Percentiles rank a stretch among this genome's conserved stretches.
Evolutionary conservation across 1,139 yeast species (phyloP).

Genomic region (Sugiyamaella paludigena): DNA sequence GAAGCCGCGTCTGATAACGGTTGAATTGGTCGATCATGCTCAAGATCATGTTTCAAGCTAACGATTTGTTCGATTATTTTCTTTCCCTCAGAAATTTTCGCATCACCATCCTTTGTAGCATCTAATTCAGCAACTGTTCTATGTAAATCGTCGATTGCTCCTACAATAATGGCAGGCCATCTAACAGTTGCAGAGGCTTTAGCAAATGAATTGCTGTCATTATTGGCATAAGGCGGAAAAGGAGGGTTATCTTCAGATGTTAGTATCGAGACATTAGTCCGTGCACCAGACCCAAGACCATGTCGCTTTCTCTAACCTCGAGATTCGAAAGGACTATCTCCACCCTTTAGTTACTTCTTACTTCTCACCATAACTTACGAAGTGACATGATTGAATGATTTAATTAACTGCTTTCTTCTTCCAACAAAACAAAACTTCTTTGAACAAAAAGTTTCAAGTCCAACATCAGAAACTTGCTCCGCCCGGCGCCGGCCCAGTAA

Average conservation of each 20-base stretch:
- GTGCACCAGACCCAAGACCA: too few relatives aligned
- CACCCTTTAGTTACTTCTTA: too few relatives aligned
- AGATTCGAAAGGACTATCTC: too few relatives aligned
- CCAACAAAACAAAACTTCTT: too few relatives aligned
- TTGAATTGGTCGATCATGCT: constrained; percentile 31
- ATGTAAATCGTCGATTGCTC: constrained; percentile 60
- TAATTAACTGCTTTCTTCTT: too few relatives aligned
- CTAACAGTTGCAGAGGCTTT: constrained; percentile 72
- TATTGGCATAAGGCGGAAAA: constrained; percentile 46
- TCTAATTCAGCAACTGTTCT: constrained; percentile 34
- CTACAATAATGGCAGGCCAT: constrained; percentile 82
- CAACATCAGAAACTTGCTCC: too few relatives aligned
- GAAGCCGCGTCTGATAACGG: constrained; percentile 28
- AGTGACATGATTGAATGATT: too few relatives aligned
- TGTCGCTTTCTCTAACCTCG: too few relatives aligned
- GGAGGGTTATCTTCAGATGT: constrained; percentile 23
- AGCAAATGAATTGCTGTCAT: constrained; percentile 77
- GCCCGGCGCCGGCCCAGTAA: too few relatives aligned
- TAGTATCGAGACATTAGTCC: not conserved
- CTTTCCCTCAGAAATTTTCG: constrained; percentile 38
- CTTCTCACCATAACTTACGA: not conserved
- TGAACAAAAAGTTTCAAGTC: too few relatives aligned
- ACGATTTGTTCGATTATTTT: constrained; percentile 39
- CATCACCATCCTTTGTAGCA: constrained; percentile 28
- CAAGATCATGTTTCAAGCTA: constrained; percentile 35